Percentiles rank a stretch among this genome's conserved stretches.
Conservation (phyloP, 2,329 filamentous ascomycete genomes). For the Pseudopithomyces maydicus region DNA sequence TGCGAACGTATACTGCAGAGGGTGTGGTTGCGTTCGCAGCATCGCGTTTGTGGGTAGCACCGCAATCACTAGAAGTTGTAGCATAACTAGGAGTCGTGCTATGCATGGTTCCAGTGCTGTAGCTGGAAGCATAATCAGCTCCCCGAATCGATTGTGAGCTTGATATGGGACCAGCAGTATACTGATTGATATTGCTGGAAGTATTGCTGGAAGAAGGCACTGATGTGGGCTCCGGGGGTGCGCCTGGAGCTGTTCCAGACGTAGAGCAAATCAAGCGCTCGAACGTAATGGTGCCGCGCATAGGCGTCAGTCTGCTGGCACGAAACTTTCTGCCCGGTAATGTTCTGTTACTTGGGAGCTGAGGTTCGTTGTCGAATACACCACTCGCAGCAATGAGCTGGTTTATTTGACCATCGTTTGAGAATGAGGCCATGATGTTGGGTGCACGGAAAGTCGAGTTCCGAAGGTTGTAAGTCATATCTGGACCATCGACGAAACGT, state of each 20-base stretch:
- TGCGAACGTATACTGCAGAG: slow-evolving; percentile 53
- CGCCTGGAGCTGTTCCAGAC: neutral
- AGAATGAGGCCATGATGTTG: slow-evolving; percentile 64
- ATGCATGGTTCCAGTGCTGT: neutral
- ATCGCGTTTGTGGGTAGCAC: slow-evolving; percentile 4
- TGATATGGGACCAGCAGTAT: neutral
- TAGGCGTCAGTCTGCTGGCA: slow-evolving; percentile 62
- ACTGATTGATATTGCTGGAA: neutral
- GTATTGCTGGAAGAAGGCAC: neutral
- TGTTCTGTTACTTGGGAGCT: slow-evolving; percentile 55
- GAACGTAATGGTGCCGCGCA: slow-evolving; percentile 69
- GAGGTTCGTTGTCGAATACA: slow-evolving; percentile 62
- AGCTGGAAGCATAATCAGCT: neutral
- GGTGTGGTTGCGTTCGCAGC: slow-evolving; percentile 11
- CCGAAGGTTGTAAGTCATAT: slow-evolving; percentile 52
- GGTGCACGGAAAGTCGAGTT: slow-evolving; percentile 58
- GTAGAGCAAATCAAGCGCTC: slow-evolving; percentile 63
- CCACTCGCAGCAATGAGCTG: slow-evolving; percentile 65
- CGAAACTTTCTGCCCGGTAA: slow-evolving; percentile 58
- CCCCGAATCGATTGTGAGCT: neutral
- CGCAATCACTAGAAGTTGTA: neutral
- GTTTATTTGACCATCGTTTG: slow-evolving; percentile 70
- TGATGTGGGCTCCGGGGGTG: neutral
- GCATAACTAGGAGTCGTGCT: neutral
- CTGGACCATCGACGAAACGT: slow-evolving; percentile 59